A percentile compares a stretch with the other conserved stretches of the same genome.
phyloP scores from a whole-genome alignment of 1,139 yeast genomes.

The Debaryomycetaceae sp. region DNA sequence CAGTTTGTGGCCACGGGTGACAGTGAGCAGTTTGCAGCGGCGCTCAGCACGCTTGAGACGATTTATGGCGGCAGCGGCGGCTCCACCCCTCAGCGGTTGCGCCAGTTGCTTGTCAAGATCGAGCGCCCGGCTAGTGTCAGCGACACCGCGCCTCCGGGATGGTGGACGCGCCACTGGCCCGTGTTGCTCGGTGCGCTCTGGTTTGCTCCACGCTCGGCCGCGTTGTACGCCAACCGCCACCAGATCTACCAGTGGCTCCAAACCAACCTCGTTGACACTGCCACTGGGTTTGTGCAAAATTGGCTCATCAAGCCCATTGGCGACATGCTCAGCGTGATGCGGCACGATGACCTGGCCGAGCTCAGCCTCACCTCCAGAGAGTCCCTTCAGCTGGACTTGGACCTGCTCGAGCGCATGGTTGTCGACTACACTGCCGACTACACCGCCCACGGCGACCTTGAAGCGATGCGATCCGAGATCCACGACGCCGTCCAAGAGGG shows the following conservation, averaged over 20 bases:
- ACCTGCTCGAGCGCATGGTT: constrained; percentile 85
- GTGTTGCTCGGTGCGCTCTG: constrained; percentile 29
- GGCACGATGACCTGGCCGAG: constrained; percentile 63
- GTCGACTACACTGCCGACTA: constrained; percentile 61
- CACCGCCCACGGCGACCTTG: constrained; percentile 19
- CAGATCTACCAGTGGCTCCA: constrained; percentile 54
- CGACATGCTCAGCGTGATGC: constrained; percentile 70
- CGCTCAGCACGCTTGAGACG: constrained; percentile 1
- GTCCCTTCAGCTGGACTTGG: constrained; percentile 71
- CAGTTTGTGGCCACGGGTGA: constrained; percentile 1
- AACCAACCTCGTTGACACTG: constrained; percentile 58
- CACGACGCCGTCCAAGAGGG: constrained; percentile 53
- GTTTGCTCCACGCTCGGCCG: constrained; percentile 48
- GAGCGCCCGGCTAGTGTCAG: constrained; percentile 6
- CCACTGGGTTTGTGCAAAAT: constrained; percentile 63
- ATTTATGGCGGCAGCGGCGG: no score
- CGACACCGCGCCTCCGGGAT: constrained; percentile 42
- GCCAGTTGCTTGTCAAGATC: constrained; percentile 10
- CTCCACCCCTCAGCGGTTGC: constrained; percentile 13
- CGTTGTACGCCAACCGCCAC: constrained; percentile 46
- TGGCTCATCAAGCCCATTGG: constrained; percentile 81
- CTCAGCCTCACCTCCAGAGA: constrained; percentile 77
- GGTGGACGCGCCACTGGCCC: constrained; percentile 67
- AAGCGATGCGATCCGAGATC: constrained; percentile 26
- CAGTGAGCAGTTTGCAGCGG: constrained; percentile 1